Evolutionary conservation across 371 early-diverging fungal genomes (phyloP).

Genomic region (Mucor circinelloides): DNA sequence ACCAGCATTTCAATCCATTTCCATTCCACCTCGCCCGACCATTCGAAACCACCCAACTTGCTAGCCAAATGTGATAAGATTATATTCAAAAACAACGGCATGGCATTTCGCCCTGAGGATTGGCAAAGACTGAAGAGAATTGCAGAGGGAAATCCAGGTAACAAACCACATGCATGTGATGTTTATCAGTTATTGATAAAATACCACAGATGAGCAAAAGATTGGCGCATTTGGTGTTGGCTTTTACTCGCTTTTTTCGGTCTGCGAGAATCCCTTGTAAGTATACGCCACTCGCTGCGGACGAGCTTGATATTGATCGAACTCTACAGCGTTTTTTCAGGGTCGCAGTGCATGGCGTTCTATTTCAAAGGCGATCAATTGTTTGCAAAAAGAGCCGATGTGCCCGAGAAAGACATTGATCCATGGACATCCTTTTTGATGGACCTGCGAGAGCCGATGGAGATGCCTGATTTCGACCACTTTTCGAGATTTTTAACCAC

Average conservation of each 20-base stretch:
- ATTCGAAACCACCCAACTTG: slow-evolving; percentile 45
- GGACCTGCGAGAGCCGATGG: slow-evolving; percentile 78
- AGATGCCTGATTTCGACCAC: slow-evolving; percentile 68
- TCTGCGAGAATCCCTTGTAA: slow-evolving; percentile 89
- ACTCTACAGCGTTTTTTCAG: slow-evolving; percentile 61
- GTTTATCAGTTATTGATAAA: not conserved
- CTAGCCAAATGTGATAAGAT: slow-evolving; percentile 63
- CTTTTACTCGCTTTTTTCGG: slow-evolving; percentile 84
- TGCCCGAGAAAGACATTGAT: slow-evolving; percentile 52
- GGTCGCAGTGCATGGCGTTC: slow-evolving; percentile 84
- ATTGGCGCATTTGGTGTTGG: slow-evolving; percentile 93
- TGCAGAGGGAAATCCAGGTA: slow-evolving; percentile 91
- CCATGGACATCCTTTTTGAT: slow-evolving; percentile 77
- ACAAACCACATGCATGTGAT: not conserved
- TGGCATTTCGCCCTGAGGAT: slow-evolving; percentile 81
- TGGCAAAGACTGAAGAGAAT: slow-evolving; percentile 85
- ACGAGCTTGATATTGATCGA: not conserved
- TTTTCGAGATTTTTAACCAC: slow-evolving; percentile 84
- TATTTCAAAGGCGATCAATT: slow-evolving; percentile 90
- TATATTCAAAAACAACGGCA: slow-evolving; percentile 84
- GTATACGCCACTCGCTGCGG: slow-evolving; percentile 12
- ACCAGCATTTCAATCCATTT: slow-evolving; percentile 60
- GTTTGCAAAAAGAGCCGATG: slow-evolving; percentile 73
- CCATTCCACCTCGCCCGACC: slow-evolving; percentile 46
- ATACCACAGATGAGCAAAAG: slow-evolving; percentile 50